A percentile compares a stretch with the other conserved stretches of the same genome.
Conservation (phyloP, 345 rosid genomes). For the Euphorbia tirucalli region DNA sequence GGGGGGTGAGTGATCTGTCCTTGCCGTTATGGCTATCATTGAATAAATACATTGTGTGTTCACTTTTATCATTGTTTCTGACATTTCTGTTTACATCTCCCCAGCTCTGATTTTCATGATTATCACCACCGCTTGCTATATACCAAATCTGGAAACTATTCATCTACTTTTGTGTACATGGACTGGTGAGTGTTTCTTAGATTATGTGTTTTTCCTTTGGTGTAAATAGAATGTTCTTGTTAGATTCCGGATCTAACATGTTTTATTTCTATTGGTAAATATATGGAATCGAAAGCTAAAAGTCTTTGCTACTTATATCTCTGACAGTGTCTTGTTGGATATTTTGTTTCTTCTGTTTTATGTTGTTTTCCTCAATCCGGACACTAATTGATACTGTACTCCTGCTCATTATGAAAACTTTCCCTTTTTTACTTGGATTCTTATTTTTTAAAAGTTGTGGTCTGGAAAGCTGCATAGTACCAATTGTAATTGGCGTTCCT, state of each 20-base stretch:
- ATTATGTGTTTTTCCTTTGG: not conserved
- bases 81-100: constrained; percentile 15
- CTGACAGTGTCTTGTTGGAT: no score
- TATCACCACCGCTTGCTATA: constrained; percentile 94
- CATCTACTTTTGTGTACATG: constrained; percentile 93
- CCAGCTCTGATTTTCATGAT: constrained; percentile 97
- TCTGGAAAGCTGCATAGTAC: not conserved
- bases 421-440: not conserved
- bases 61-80: constrained; percentile 11
- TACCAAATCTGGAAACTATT: constrained; percentile 95
- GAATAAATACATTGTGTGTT: not conserved
- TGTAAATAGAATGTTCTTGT: not conserved
- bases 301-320: not conserved
- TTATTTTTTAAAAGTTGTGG: not conserved
- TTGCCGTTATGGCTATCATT: not conserved
- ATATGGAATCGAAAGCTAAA: not conserved
- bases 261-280: not conserved
- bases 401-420: not conserved
- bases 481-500: not conserved
- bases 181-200: constrained; percentile 65
- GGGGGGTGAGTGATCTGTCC: constrained; percentile 71
- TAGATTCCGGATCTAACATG: not conserved
- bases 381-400: not conserved
- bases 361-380: no score
- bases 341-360: no score